These are phyloP conservation scores for Aspergillus udagawae DNA, from an alignment of 2,329 filamentous ascomycete genomes.

Conservation along the genomic window DNA sequence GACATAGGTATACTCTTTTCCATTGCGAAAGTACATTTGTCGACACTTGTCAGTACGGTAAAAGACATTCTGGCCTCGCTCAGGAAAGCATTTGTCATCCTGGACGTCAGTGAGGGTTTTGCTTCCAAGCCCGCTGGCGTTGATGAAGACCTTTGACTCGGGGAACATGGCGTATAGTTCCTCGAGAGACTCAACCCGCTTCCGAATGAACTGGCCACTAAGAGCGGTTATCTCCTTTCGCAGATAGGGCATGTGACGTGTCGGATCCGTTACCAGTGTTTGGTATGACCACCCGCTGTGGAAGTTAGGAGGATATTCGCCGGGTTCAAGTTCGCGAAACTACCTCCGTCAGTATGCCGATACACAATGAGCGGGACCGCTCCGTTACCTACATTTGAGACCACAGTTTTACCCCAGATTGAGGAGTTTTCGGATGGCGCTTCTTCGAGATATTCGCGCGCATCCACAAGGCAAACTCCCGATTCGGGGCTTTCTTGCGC, in stretches of 20 bases:
- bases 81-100: constrained; percentile 33
- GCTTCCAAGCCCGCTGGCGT: constrained; percentile 37
- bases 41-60: constrained; percentile 26
- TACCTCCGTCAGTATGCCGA: constrained; percentile 10
- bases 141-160: constrained; percentile 34
- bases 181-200: constrained; percentile 28
- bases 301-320: constrained; percentile 33
- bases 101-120: constrained; percentile 30
- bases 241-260: constrained; percentile 35
- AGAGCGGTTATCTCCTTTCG: constrained; percentile 24
- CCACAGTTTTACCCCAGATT: constrained; percentile 32
- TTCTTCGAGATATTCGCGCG: constrained; percentile 33
- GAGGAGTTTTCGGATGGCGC: constrained; percentile 29
- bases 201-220: constrained; percentile 33
- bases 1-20: constrained; percentile 37
- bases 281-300: constrained; percentile 34
- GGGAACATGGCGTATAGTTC: constrained; percentile 35
- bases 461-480: constrained; percentile 33
- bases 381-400: constrained; percentile 26
- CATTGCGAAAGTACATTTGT: constrained; percentile 34
- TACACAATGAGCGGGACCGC: no score
- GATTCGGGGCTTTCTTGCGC: constrained; percentile 30
- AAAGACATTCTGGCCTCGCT: constrained; percentile 38
- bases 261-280: constrained; percentile 36
- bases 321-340: constrained; percentile 30